These are phyloP conservation scores for Saposhnikovia divaricata DNA, from an alignment of 129 eudicot genomes.

Conservation along the genomic window DNA sequence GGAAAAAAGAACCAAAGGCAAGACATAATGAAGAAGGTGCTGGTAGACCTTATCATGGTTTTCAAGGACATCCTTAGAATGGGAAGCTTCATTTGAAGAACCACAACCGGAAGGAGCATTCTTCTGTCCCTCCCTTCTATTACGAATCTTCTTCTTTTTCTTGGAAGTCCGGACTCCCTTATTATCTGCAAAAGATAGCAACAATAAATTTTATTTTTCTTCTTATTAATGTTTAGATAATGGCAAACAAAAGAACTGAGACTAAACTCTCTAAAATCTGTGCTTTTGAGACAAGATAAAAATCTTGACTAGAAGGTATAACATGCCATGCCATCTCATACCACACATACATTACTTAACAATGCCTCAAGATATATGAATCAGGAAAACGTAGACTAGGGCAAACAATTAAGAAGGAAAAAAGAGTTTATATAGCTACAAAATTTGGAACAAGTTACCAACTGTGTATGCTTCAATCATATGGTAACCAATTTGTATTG, in stretches of 20 bases:
- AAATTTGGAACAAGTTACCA: not conserved
- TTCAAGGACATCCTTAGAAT: conserved; percentile 33
- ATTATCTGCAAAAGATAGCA: conserved; percentile 35
- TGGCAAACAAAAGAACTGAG: not conserved
- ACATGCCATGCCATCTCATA: not conserved
- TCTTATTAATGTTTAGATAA: not conserved
- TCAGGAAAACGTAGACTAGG: not conserved
- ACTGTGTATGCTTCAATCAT: not conserved
- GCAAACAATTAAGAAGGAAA: not conserved
- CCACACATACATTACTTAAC: not conserved
- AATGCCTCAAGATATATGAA: not conserved
- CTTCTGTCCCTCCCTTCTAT: conserved; percentile 66
- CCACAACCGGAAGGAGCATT: conserved; percentile 32
- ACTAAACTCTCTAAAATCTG: not conserved
- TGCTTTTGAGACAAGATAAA: not conserved
- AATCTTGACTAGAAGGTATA: not conserved
- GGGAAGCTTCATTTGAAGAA: conserved; percentile 20
- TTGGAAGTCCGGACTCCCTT: conserved; percentile 61
- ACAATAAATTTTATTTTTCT: not conserved
- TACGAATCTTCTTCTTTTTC: conserved; percentile 70
- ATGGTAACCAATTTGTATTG: not conserved
- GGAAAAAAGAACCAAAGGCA: not conserved
- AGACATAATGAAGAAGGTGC: not conserved
- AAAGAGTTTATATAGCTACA: not conserved
- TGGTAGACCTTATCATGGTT: conserved; percentile 19